phyloP scores from a whole-genome alignment of 768 basidiomycete species.

The Leccinum rimulosum region DNA sequence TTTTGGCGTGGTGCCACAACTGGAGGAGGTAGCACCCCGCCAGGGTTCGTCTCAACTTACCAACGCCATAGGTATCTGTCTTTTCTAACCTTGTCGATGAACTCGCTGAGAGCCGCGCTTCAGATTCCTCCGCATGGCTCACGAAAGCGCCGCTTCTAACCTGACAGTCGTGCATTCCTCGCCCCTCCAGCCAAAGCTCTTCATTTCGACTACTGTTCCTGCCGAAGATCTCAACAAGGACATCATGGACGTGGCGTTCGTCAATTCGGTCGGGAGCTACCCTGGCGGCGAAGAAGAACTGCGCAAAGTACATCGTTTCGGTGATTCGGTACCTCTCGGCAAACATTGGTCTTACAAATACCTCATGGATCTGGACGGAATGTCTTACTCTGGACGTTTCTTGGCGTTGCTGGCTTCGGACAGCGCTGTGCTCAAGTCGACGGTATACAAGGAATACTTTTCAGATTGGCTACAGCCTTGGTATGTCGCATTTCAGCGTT shows the following conservation, averaged over 20 bases:
- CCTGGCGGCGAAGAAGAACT: conserved; percentile 73
- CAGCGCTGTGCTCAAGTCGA: conserved; percentile 86
- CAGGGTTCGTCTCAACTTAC: conserved; percentile 77
- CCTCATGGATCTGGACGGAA: conserved; percentile 88
- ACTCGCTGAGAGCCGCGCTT: not conserved
- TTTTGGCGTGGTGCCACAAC: conserved; percentile 98
- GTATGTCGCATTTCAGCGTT: conserved; percentile 34
- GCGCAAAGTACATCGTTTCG: conserved; percentile 62
- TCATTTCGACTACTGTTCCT: conserved; percentile 61
- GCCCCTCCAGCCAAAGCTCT: conserved; percentile 54
- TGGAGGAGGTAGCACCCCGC: conserved; percentile 86
- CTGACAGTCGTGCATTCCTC: conserved; percentile 69
- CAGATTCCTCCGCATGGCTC: conserved; percentile 78
- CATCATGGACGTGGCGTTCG: conserved; percentile 87
- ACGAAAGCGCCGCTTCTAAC: conserved; percentile 43
- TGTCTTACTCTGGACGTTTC: conserved; percentile 92
- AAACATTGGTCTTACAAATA: conserved; percentile 94
- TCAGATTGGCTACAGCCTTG: conserved; percentile 93
- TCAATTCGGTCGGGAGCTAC: conserved; percentile 72
- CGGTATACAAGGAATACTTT: conserved; percentile 89
- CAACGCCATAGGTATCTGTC: conserved; percentile 74
- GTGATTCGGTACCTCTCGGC: conserved; percentile 75
- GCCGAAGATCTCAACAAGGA: conserved; percentile 64
- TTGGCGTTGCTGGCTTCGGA: conserved; percentile 84
- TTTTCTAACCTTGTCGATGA: conserved; percentile 3